Percentiles rank a stretch among this genome's conserved stretches.
phyloP scores from a whole-genome alignment of 139 green algal genomes.

The Zygnema cylindricum region DNA sequence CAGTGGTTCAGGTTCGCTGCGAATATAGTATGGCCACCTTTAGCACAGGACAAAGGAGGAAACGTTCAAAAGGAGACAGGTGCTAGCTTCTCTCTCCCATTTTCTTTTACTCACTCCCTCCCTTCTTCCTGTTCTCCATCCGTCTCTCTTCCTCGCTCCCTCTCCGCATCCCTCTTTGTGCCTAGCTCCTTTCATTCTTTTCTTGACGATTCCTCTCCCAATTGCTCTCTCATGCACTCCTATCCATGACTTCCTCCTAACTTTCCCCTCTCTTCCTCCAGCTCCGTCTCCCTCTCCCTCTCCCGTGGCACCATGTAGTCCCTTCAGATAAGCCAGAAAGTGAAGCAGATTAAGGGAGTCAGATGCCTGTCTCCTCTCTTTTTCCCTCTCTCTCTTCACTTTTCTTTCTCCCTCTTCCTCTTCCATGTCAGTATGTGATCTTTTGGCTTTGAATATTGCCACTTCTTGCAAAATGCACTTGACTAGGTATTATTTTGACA shows the following conservation, averaged over 20 bases:
- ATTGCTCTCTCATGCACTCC: no score
- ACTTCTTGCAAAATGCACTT: no score
- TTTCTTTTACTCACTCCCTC: not conserved
- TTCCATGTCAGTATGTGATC: not conserved
- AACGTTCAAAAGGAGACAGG: conserved; percentile 75
- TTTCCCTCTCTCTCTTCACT: not conserved
- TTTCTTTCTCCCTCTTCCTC: not conserved
- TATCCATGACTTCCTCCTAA: no score
- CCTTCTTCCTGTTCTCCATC: not conserved
- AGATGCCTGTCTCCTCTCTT: not conserved
- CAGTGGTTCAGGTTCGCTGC: conserved; percentile 65
- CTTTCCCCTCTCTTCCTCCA: no score
- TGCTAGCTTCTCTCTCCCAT: not conserved
- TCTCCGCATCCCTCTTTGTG: not conserved
- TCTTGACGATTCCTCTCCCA: no score
- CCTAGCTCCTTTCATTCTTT: no score
- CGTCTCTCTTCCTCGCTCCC: not conserved
- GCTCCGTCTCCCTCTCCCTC: no score
- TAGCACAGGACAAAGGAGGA: conserved; percentile 84
- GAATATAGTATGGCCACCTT: conserved; percentile 92
- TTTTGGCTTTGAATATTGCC: no score
- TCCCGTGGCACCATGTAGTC: no score
- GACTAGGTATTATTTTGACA: no score
- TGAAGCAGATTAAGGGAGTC: not conserved
- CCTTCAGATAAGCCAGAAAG: no score